Evolutionary conservation across 257 asterid genomes (phyloP), one percentile per base, ranked within the genome.

Genomic region (Ajuga chamaepitys): DNA sequence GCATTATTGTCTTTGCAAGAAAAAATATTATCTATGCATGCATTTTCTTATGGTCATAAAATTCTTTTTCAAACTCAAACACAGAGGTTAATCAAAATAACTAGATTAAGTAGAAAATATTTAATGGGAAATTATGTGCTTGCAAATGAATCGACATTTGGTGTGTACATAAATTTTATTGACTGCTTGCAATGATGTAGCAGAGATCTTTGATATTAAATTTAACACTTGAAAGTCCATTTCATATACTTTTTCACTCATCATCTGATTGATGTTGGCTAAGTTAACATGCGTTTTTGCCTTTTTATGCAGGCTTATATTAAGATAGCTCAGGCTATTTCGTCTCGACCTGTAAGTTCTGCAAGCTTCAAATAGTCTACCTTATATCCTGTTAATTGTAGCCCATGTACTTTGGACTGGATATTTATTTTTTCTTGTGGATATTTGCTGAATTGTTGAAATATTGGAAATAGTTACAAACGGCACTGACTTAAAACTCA

Each of bases 271-370:
- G 48, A 47, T 61, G 56, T 55, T 62, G 37, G 34, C 66, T 72
- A 47, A 24, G 24, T 28, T 54, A 56, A 53, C 37, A 64, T 63
- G 45, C 14, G 55, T 55, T 67, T 55, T 64, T 62, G 26, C 17
- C 68, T 12, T 58, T 35, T 71, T 55, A 57, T 85, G 83, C 74
- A 93, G 98, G 98, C 98, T 41, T 93, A 87, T 75, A 76, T 93
- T 13, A 93, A 93, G 86, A 93, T 93, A 78, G 98, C 98, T 48
- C 98, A 93, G 81, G 98, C 98, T 62, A 60, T 93, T 70, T 93
- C 98, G 10, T 85, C 98, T 52, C 87, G 98, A 51, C 74, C 97
- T 45, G 98, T 93, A 89, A 87, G 98, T 82, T 72, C 56, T 64
- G 30, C 21, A 21, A 67, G 67, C 47, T 60, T 62, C 50, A 24